phyloP scores from a whole-genome alignment of 768 basidiomycete genomes.

The Termitomyces sp. region DNA sequence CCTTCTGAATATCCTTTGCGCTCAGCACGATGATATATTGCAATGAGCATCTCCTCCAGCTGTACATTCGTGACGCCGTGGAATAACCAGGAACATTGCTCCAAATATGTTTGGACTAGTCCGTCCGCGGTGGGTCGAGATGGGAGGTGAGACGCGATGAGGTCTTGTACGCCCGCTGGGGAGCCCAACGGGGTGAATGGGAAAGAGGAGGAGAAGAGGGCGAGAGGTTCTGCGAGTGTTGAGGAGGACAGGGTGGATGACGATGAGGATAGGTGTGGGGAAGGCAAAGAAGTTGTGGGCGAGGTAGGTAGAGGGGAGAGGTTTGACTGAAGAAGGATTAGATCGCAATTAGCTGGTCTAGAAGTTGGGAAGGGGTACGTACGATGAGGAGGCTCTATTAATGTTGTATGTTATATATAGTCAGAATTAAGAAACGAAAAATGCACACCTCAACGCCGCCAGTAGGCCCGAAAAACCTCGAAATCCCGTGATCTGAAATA shows the following conservation, averaged over 20 bases:
- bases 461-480: conserved; percentile 65
- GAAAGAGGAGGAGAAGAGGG: conserved; percentile 57
- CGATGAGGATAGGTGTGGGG: conserved; percentile 13
- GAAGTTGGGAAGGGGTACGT: background rate
- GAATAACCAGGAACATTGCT: conserved; percentile 51
- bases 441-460: conserved; percentile 63
- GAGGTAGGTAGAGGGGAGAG: conserved; percentile 13
- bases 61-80: conserved; percentile 44
- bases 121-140: conserved; percentile 43
- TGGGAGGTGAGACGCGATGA: conserved; percentile 55
- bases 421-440: background rate
- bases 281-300: conserved; percentile 19
- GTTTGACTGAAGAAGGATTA: conserved; percentile 3
- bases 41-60: conserved; percentile 38
- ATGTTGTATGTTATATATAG: background rate
- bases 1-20: background rate
- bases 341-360: background rate
- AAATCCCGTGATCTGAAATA: conserved; percentile 56
- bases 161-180: conserved; percentile 38
- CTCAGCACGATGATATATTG: conserved; percentile 29
- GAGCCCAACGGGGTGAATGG: conserved; percentile 62
- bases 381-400: conserved; percentile 22
- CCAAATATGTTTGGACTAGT: conserved; percentile 42
- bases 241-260: conserved; percentile 16
- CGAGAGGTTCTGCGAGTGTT: conserved; percentile 22